phyloP scores from a whole-genome alignment of 768 basidiomycete species.

The Leccinum imitatum region DNA sequence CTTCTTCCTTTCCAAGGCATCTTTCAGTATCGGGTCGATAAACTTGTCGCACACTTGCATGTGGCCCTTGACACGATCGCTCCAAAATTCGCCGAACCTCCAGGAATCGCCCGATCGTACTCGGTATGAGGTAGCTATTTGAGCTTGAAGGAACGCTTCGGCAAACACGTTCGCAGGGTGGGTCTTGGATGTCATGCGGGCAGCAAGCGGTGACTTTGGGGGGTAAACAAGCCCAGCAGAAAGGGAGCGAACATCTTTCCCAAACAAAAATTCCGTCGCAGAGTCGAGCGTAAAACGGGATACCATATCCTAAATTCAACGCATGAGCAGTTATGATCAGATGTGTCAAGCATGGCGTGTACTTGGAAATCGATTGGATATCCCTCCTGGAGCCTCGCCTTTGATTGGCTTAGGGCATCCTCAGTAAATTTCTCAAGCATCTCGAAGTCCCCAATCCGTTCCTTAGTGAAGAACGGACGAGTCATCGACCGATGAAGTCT shows the following conservation, averaged over 20 bases:
- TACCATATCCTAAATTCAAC: slow-evolving; percentile 43
- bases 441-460: slow-evolving; percentile 54
- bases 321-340: not conserved
- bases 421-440: slow-evolving; percentile 53
- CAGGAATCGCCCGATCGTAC: slow-evolving; percentile 43
- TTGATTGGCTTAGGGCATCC: slow-evolving; percentile 46
- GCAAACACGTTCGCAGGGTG: slow-evolving; percentile 44
- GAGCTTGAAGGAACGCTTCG: slow-evolving; percentile 50
- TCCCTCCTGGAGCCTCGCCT: slow-evolving; percentile 43
- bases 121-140: slow-evolving; percentile 41
- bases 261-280: slow-evolving; percentile 59
- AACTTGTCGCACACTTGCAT: slow-evolving; percentile 50
- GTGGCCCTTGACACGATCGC: slow-evolving; percentile 43
- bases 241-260: slow-evolving; percentile 47
- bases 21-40: slow-evolving; percentile 51
- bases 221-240: slow-evolving; percentile 51
- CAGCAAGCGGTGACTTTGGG: slow-evolving; percentile 16
- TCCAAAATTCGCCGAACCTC: slow-evolving; percentile 53
- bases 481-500: slow-evolving; percentile 34
- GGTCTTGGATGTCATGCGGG: slow-evolving; percentile 13
- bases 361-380: slow-evolving; percentile 59
- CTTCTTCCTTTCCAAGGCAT: slow-evolving; percentile 43
- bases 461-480: slow-evolving; percentile 58
- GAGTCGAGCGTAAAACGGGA: slow-evolving; percentile 61
- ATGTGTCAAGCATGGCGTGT: not conserved